Conservation (phyloP, 2,329 filamentous ascomycete genomes). For the Cadophora malorum region DNA sequence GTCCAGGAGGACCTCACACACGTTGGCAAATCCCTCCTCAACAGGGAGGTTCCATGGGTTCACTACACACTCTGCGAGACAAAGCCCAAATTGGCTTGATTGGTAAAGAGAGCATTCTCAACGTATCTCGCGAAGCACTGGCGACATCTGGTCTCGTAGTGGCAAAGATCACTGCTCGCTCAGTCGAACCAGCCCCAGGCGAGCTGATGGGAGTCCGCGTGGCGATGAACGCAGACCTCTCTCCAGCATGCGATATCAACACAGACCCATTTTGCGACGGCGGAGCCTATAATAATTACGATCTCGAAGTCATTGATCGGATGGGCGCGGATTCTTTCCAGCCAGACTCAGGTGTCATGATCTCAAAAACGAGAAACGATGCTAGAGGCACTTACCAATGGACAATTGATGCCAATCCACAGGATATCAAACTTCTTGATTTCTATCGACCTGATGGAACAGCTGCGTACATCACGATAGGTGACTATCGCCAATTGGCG, state of each 20-base stretch:
- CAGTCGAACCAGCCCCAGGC: constrained; percentile 22
- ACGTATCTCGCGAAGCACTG: constrained; percentile 26
- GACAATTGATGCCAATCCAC: constrained; percentile 31
- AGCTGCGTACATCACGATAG: constrained; percentile 26
- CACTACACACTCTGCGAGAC: constrained; percentile 28
- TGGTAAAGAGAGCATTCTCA: constrained; percentile 23
- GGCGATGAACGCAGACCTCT: constrained; percentile 21
- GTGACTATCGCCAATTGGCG: constrained; percentile 28
- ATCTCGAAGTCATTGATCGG: constrained; percentile 30
- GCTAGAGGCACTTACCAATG: constrained; percentile 24
- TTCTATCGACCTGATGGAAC: constrained; percentile 30
- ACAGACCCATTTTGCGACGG: constrained; percentile 30
- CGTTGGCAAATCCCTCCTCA: constrained; percentile 33
- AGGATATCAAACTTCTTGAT: constrained; percentile 29
- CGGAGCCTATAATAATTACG: constrained; percentile 26
- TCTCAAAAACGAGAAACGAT: constrained; percentile 27
- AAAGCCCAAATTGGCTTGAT: constrained; percentile 30
- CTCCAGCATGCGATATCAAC: constrained; percentile 22
- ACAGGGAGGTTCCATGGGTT: constrained; percentile 29
- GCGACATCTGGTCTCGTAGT: constrained; percentile 25
- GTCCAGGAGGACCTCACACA: constrained; percentile 33
- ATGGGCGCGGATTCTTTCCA: constrained; percentile 30
- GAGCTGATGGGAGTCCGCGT: constrained; percentile 28
- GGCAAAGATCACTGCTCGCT: constrained; percentile 24
- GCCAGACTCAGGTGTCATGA: constrained; percentile 31